These are phyloP conservation scores for Cicer arietinum DNA, from an alignment of 306 rosid species.

Conservation along the genomic window DNA sequence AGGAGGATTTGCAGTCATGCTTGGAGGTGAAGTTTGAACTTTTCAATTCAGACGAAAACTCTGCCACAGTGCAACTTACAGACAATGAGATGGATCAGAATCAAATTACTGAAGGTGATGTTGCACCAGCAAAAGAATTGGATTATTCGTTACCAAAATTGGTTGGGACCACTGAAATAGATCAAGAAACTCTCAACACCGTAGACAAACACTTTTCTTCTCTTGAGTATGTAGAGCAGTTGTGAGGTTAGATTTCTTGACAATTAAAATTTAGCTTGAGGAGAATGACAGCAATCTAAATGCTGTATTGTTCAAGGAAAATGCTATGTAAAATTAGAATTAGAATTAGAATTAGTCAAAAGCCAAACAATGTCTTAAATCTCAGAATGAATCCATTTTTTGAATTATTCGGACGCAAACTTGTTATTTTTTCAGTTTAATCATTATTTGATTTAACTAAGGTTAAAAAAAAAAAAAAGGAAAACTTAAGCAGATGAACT, in stretches of 20 bases:
- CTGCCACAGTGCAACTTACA: conserved; percentile 45
- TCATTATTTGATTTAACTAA: background rate
- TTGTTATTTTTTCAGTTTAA: conserved; percentile 13
- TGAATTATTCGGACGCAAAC: background rate
- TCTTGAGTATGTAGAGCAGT: conserved; percentile 61
- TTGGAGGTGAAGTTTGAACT: conserved; percentile 69
- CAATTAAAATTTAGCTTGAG: conserved; percentile 27
- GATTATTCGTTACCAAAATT: conserved; percentile 22
- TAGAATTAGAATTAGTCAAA: conserved; percentile 27
- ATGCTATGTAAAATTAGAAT: conserved; percentile 22
- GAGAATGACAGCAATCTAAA: conserved; percentile 22
- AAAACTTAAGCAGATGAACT: background rate
- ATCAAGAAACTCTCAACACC: conserved; percentile 56
- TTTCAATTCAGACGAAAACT: conserved; percentile 50
- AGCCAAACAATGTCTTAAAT: background rate
- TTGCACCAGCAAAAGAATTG: conserved; percentile 27
- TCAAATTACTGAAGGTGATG: conserved; percentile 43
- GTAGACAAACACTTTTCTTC: conserved; percentile 73
- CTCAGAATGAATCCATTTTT: conserved; percentile 16
- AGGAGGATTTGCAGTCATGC: conserved; percentile 86
- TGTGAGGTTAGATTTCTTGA: conserved; percentile 53
- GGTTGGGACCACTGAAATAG: conserved; percentile 21
- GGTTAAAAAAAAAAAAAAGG: background rate
- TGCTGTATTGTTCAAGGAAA: conserved; percentile 36
- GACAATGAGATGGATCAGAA: conserved; percentile 48